Evolutionary conservation across 345 rosid genomes (phyloP), one percentile per base, ranked within the genome.

Genomic region (Brassica cretica): DNA sequence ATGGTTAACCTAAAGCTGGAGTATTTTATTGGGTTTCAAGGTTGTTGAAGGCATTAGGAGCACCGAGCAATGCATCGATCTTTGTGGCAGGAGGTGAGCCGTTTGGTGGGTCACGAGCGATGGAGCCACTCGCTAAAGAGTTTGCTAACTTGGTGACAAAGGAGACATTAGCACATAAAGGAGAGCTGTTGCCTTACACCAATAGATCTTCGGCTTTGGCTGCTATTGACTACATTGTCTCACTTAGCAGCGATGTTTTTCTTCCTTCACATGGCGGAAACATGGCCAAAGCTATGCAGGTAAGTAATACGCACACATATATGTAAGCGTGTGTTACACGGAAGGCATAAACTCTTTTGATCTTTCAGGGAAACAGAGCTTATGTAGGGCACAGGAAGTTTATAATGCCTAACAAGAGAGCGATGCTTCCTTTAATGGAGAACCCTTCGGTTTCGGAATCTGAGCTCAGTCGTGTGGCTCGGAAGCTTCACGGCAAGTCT

Each of bases 261-360:
- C 51, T 93, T 64, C 94, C 94, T 55, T 93, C 98, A 9, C 93
- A 90, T 72, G 98, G 98, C 0, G 96, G 98, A 80, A 93, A 93
- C 87, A 89, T 93, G 91, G 98, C 82, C 15, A 81, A 90, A 65
- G 76, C 91, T 58, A 82, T 92, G 90, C 89, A 85, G 90, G 94
- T 85, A 67, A 3, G 44, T 37, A 39, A 66, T 19, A 63, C 41
- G 49, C 35, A 14, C 35, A 63, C 12, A 3, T 9, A 21, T 8
- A 7, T 0, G 3, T 44, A 0, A 37, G 44, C 44, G 44, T 37
- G 44, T 37, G 44, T 8, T 37, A 37, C 44, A 37, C 44, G 44
- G 44, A 8, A 37, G 10, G 3, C 44, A 15, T 19, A 24, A 29
- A 12, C 66, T 62, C 66, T 25, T 35, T 25, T 25, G 33, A 25